phyloP scores from a whole-genome alignment of 106 monocot genomes.

The Phalaenopsis equestris region DNA sequence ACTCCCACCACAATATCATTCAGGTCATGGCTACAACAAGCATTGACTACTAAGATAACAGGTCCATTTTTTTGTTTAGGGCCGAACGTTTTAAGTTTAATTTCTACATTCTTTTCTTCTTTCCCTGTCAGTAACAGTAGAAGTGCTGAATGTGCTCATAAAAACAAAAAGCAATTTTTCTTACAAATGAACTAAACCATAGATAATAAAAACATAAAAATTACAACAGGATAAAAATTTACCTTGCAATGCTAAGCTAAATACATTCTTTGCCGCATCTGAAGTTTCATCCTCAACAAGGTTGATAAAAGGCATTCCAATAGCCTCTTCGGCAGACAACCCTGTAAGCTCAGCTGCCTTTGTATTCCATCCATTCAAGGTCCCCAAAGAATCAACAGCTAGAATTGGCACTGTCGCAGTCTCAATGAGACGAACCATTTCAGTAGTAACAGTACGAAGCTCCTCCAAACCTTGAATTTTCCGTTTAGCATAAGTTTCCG shows the following conservation, averaged over 20 bases:
- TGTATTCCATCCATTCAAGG: slow-evolving; percentile 80
- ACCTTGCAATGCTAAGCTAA: slow-evolving; percentile 71
- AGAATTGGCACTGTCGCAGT: slow-evolving; percentile 79
- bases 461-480: slow-evolving; percentile 53
- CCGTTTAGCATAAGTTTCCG: slow-evolving; percentile 28
- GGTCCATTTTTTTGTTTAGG: slow-evolving; percentile 29
- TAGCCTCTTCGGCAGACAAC: slow-evolving; percentile 56
- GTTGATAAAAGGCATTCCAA: slow-evolving; percentile 51
- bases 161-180: too few relatives aligned
- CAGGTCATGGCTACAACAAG: slow-evolving; percentile 63
- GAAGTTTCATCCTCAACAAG: slow-evolving; percentile 58
- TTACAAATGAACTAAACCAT: too few relatives aligned
- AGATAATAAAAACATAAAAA: not conserved
- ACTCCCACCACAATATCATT: slow-evolving; percentile 51
- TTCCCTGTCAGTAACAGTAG: slow-evolving; percentile 43
- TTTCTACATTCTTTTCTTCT: slow-evolving; percentile 75
- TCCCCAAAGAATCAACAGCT: slow-evolving; percentile 70
- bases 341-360: slow-evolving; percentile 84
- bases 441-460: slow-evolving; percentile 62
- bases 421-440: slow-evolving; percentile 94
- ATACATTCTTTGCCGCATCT: slow-evolving; percentile 45
- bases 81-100: slow-evolving; percentile 55
- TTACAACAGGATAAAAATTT: not conserved
- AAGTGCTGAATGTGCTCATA: slow-evolving; percentile 1
- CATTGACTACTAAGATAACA: slow-evolving; percentile 64